Base-by-base conservation (phyloP, 2,329 filamentous ascomycete species). In the Zymoseptoria crescenta region DNA sequence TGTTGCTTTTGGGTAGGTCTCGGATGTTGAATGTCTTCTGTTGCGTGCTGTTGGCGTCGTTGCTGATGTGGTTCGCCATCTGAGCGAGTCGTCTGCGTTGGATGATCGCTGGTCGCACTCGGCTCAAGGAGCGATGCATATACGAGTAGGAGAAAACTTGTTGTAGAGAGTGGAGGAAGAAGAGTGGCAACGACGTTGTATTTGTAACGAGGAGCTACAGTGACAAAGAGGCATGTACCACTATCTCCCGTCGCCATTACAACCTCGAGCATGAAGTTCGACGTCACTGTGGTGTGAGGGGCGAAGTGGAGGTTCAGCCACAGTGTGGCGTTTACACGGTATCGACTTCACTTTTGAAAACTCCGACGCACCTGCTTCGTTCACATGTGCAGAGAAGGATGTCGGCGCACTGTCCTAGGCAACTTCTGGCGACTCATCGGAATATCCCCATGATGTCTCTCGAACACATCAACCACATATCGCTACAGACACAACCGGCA, bases 1-100 rank as follows among this genome's bases (percentile, higher is more conserved):
- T 77, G 68, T 82, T 83, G n/a, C 83, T 83, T 68, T 87, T 88
- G 8, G 83, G 83, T 49, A 88, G 74, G 10, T 83, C 80, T 49
- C 71, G 68, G 16, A 81, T 73, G n/a, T 72, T 75, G 58, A 69
- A 70, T 8, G 64, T 68, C 59, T 65, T 74, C 63, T 57, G 59
- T 27, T 66, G 59, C 56, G 58, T 58, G 29, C 65, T 62, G 49
- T 63, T 60, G 30, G 56, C 66, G 60, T 65, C 65, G 49, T 62
- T 71, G 61, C 64, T 70, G 55, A 79, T 66, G 50, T 79, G 77
- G 59, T 70, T 73, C 66, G 78, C 75, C 73, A 78, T 75, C 71
- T 77, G 74, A 30, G 72, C 66, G 30, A 79, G 70, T 66, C 77
- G 62, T 59, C 56, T 45, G 35, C 35, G 59, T 49, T 59, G 60